Evolutionary conservation across 2,329 filamentous ascomycete species (phyloP).

Genomic region (Penicillium sp.): DNA sequence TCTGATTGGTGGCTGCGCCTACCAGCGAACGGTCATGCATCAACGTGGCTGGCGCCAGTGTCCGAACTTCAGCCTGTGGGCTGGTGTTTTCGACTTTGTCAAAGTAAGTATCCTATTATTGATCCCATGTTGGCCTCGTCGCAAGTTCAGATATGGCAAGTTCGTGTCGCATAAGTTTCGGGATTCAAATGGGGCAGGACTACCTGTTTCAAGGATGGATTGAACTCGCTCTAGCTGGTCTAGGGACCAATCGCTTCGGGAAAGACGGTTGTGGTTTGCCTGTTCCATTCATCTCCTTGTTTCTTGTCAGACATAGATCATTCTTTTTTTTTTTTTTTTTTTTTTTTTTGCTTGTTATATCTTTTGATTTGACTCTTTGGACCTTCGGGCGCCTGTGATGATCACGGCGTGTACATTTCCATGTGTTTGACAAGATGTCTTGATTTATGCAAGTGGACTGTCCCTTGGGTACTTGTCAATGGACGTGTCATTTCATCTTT

Average conservation of each 20-base stretch:
- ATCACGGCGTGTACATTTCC: constrained; percentile 14
- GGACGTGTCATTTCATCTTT: not conserved
- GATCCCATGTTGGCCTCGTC: constrained; percentile 36
- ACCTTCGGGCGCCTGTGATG: constrained; percentile 5
- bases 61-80: constrained; percentile 92
- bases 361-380: not conserved
- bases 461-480: not conserved
- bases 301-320: not conserved
- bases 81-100: constrained; percentile 79
- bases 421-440: constrained; percentile 6
- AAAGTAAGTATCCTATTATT: constrained; percentile 62
- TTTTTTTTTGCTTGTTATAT: not conserved
- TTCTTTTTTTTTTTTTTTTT: not conserved
- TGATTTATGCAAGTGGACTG: constrained; percentile 3
- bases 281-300: constrained; percentile 1
- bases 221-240: constrained; percentile 32
- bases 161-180: constrained; percentile 21
- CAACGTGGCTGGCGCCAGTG: constrained; percentile 93
- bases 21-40: constrained; percentile 91
- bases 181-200: constrained; percentile 23
- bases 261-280: constrained; percentile 1
- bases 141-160: constrained; percentile 27
- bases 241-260: constrained; percentile 16
- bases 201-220: constrained; percentile 40
- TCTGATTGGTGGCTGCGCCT: constrained; percentile 87